Base-by-base conservation (phyloP, 345 rosid species). In the Eucalyptus fibrosa region DNA sequence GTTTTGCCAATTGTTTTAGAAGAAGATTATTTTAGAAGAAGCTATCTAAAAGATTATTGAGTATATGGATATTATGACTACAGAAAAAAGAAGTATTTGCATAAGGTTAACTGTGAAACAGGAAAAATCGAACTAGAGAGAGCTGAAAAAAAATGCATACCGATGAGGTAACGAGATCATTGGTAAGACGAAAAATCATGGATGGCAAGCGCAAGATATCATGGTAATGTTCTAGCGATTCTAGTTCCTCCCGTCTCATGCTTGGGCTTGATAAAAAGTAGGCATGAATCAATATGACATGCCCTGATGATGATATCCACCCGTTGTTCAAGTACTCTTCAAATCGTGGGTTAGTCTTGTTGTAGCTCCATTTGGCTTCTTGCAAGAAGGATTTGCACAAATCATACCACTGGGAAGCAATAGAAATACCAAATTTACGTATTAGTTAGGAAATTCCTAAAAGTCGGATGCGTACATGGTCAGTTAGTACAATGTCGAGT, bases 81-180 rank as follows among this genome's bases (percentile, higher is more conserved):
- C 11, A 55, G 11, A 21, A 28, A 62, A 30, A 62, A 60, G 9
- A 62, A 62, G 69, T 30, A 15, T 15, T 4, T 62, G 69, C 16
- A 13, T 28, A 28, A 62, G 69, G 69, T 28, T 28, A 62, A 28
- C 32, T 62, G 69, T 13, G 34, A 62, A 30, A 62, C 69, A 62
- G 15, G 50, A 49, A 86, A 86, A 42, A 30, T 47, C 2, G 87
- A 23, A 50, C 9, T 53, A 3, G 26, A 47, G 34, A 51, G 40
- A 28, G 55, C 37, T 9, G 30, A 34, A 24, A 44, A 19, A 19
- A 37, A 17, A n/a, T 21, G 55, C 50, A 13, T 92, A 92, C 96
- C 88, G 90, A 88, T 59, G 94, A 94, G 28, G 95, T 91, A 9
- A n/a, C 91, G 9, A 93, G 88, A 88, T 93, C 95, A 44, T 92